A percentile compares a stretch with the other conserved stretches of the same genome.
phyloP scores from a whole-genome alignment of 1,284 basidiomycete species.

The Fistulinella staudtii region DNA sequence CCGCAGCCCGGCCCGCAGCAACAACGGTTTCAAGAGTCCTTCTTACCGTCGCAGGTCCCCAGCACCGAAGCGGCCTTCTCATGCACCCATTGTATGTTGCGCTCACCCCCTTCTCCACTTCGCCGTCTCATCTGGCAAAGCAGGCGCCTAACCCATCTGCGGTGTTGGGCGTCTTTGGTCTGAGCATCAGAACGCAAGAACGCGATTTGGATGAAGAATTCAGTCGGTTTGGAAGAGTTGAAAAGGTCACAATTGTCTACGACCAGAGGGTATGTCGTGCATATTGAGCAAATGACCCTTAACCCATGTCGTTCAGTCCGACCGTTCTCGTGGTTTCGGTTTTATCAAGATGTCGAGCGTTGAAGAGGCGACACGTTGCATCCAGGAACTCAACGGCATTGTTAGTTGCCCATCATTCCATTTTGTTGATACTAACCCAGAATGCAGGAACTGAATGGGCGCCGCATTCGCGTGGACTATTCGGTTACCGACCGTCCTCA shows the following conservation, averaged over 20 bases:
- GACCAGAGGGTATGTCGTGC: conserved; percentile 81
- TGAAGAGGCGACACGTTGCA: conserved; percentile 85
- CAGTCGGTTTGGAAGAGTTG: conserved; percentile 81
- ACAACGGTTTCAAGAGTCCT: conserved; percentile 53
- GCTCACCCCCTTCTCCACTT: conserved; percentile 7
- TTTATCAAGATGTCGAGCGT: conserved; percentile 91
- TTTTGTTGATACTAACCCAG: conserved; percentile 12
- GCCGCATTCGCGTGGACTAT: conserved; percentile 94
- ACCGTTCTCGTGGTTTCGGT: conserved; percentile 95
- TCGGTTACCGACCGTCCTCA: conserved; percentile 93
- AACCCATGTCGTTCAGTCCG: conserved; percentile 56
- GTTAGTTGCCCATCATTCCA: conserved; percentile 45
- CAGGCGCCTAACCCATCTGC: conserved; percentile 83
- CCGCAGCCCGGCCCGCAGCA: conserved; percentile 55
- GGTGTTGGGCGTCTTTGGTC: conserved; percentile 93
- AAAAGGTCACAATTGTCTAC: conserved; percentile 98
- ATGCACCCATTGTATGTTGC: conserved; percentile 67
- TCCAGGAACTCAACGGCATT: conserved; percentile 89
- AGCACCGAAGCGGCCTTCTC: conserved; percentile 55
- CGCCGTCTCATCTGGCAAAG: conserved; percentile 40
- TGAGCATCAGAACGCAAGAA: conserved; percentile 93
- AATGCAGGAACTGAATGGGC: conserved; percentile 84
- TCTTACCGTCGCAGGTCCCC: conserved; percentile 44
- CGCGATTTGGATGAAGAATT: conserved; percentile 95
- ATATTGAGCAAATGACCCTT: conserved; percentile 8